Evolutionary conservation across 345 rosid species (phyloP).

Genomic region (Iberis pinnata): DNA sequence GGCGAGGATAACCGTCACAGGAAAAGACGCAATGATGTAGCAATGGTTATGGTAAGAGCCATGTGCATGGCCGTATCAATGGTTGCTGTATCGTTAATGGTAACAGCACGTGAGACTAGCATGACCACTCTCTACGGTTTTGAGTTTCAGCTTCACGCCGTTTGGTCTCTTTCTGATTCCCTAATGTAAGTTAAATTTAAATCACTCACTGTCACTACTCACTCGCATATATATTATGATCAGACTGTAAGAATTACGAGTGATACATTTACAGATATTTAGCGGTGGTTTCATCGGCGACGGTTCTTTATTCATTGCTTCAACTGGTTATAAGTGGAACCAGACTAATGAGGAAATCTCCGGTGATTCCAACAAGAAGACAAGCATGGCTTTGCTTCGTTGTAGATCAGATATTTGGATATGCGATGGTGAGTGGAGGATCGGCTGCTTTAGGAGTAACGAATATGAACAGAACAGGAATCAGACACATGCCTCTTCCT

Average conservation of each 20-base stretch:
- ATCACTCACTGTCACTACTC: no score
- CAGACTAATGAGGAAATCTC: constrained; percentile 42
- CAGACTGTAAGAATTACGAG: not conserved
- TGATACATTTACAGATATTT: constrained; percentile 44
- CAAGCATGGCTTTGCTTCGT: constrained; percentile 74
- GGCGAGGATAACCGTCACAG: constrained; percentile 11
- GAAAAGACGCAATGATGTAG: constrained; percentile 27
- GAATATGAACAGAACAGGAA: constrained; percentile 75
- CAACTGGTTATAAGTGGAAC: constrained; percentile 43
- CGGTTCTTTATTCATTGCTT: constrained; percentile 48
- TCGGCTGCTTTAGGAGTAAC: constrained; percentile 76
- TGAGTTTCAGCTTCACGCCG: constrained; percentile 50
- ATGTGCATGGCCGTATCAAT: constrained; percentile 46
- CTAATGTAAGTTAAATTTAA: no score
- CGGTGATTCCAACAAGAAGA: constrained; percentile 46
- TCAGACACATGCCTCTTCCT: constrained; percentile 61
- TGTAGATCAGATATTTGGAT: constrained; percentile 71
- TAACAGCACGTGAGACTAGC: constrained; percentile 61
- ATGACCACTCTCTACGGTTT: constrained; percentile 55
- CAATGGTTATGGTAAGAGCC: constrained; percentile 40
- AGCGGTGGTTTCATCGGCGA: constrained; percentile 54
- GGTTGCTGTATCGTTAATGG: constrained; percentile 51
- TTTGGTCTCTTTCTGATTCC: constrained; percentile 74
- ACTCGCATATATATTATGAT: no score
- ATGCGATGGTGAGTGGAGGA: constrained; percentile 65